These are phyloP conservation scores for Suillus paluster DNA, from an alignment of 768 basidiomycete species.

Conservation along the genomic window DNA sequence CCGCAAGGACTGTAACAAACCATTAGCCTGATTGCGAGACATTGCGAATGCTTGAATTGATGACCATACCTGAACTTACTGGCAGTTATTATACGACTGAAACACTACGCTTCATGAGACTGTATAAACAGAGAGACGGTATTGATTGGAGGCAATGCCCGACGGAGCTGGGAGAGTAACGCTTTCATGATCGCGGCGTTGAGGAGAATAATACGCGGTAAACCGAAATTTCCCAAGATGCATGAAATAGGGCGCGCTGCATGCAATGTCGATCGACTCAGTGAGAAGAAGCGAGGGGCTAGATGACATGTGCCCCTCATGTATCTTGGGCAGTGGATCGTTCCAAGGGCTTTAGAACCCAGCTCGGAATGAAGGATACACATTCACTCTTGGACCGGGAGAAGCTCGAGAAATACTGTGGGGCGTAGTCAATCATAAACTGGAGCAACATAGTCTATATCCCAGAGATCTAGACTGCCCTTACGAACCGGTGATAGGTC, in stretches of 20 bases:
- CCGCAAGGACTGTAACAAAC: neutral
- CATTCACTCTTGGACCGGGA: neutral
- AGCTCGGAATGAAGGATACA: constrained; percentile 9
- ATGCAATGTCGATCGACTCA: constrained; percentile 40
- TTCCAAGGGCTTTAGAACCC: constrained; percentile 31
- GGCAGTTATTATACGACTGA: constrained; percentile 30
- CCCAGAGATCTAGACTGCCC: neutral
- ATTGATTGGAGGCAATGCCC: constrained; percentile 31
- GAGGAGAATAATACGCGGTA: constrained; percentile 32
- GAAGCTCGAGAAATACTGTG: constrained; percentile 1
- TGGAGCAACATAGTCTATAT: neutral
- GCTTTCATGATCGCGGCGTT: constrained; percentile 35
- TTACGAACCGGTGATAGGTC: neutral
- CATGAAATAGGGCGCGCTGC: constrained; percentile 36
- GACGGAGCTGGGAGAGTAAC: constrained; percentile 31
- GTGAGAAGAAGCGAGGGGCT: constrained; percentile 37
- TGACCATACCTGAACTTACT: constrained; percentile 18
- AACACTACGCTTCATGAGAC: constrained; percentile 6
- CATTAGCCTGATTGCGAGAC: constrained; percentile 18
- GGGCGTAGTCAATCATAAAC: constrained; percentile 2
- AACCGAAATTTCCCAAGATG: constrained; percentile 24
- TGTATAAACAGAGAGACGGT: constrained; percentile 18
- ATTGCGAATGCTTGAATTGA: constrained; percentile 22
- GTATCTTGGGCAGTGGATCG: constrained; percentile 39
- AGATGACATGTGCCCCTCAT: constrained; percentile 39